These are phyloP conservation scores for Mycena metata DNA, from an alignment of 768 basidiomycete species.

Conservation along the genomic window DNA sequence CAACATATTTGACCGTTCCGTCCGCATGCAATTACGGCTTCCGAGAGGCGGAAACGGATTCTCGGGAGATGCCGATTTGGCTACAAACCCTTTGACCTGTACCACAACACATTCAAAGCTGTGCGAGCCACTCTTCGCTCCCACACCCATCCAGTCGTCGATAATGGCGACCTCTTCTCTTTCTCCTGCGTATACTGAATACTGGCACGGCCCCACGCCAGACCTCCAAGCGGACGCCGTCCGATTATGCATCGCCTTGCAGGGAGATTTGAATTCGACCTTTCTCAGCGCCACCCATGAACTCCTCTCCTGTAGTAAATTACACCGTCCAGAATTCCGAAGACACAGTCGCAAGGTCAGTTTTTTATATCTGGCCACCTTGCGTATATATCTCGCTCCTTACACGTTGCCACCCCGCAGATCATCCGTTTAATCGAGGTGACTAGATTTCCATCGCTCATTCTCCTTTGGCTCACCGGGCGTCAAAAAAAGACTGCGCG, in stretches of 20 bases:
- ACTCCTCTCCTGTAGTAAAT: constrained; percentile 26
- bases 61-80: constrained; percentile 23
- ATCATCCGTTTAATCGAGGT: constrained; percentile 39
- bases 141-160: constrained; percentile 25
- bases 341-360: constrained; percentile 34
- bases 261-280: constrained; percentile 19
- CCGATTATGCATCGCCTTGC: constrained; percentile 35
- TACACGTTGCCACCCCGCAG: constrained; percentile 17
- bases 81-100: constrained; percentile 20
- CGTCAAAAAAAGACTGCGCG: constrained; percentile 26
- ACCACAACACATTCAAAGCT: constrained; percentile 33
- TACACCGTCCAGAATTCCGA: constrained; percentile 26
- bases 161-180: constrained; percentile 10
- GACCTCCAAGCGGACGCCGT: constrained; percentile 26
- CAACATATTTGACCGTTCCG: constrained; percentile 7
- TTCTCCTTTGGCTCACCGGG: neutral
- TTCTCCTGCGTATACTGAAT: neutral
- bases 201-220: neutral
- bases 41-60: neutral
- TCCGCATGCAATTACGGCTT: neutral
- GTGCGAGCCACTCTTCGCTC: constrained; percentile 18
- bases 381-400: neutral
- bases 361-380: neutral
- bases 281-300: constrained; percentile 28
- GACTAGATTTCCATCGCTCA: neutral